Evolutionary conservation across 192 early-diverging fungal genomes (phyloP).

Genomic region (Linnemannia hyalina): DNA sequence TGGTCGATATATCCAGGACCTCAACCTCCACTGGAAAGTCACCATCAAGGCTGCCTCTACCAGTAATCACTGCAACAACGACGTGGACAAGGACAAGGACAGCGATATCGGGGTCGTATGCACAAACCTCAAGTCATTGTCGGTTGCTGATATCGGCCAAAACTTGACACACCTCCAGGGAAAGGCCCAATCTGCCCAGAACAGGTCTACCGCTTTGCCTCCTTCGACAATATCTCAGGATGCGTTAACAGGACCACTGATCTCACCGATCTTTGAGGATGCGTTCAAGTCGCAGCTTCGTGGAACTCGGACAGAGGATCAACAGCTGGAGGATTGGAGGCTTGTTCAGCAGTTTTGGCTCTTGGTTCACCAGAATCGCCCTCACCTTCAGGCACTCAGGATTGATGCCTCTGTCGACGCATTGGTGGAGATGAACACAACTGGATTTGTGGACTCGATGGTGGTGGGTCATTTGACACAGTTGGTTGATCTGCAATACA

Average conservation of each 20-base stretch:
- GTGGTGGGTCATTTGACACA: not conserved
- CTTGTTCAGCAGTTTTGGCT: not conserved
- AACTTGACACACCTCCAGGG: not conserved
- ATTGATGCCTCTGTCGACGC: not conserved
- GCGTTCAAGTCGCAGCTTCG: not conserved
- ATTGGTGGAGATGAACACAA: not conserved
- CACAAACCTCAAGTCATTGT: not conserved
- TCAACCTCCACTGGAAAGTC: not conserved
- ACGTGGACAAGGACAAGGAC: too few species aligned
- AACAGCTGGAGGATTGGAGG: not conserved
- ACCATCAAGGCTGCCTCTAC: not conserved
- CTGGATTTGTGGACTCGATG: not conserved
- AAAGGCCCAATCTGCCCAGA: not conserved
- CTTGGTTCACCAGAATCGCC: not conserved
- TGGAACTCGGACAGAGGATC: not conserved
- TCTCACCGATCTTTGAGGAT: not conserved
- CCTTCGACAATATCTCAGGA: not conserved
- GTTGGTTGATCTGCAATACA: not conserved
- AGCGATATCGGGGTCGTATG: not conserved
- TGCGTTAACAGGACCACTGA: not conserved
- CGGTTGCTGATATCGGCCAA: not conserved
- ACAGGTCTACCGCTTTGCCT: not conserved
- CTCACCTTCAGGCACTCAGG: not conserved
- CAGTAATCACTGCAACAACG: not conserved
- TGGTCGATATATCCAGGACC: not conserved